Conservation (phyloP, 2,329 filamentous ascomycete genomes). For the Calonectria hawksworthii region DNA sequence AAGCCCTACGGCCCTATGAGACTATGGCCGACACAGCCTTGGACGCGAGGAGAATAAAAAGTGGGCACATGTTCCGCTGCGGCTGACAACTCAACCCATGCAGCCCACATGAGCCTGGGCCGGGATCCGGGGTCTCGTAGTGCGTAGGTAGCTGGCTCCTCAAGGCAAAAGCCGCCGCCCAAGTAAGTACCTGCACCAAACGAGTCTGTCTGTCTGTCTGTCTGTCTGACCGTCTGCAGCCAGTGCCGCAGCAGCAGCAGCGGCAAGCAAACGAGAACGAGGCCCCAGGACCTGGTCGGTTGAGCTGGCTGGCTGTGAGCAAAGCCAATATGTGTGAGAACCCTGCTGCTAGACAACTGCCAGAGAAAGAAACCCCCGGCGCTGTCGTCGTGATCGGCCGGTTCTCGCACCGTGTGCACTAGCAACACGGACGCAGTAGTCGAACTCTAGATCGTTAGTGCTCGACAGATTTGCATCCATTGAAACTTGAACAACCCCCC, state of each 20-base stretch:
- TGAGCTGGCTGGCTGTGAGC: background rate
- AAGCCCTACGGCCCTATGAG: conserved; percentile 28
- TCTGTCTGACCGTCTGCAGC: background rate
- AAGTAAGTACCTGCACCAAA: background rate
- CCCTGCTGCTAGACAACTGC: background rate
- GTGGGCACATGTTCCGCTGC: conserved; percentile 18
- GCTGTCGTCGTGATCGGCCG: background rate
- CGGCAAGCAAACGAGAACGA: no score
- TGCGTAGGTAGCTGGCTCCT: background rate
- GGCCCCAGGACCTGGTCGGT: no score
- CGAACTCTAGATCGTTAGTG: background rate
- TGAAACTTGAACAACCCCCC: conserved; percentile 2
- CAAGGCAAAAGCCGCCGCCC: background rate
- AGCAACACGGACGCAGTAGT: conserved; percentile 10
- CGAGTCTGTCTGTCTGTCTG: no score
- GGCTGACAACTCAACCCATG: conserved; percentile 24
- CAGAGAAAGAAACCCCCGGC: background rate
- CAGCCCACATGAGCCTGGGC: background rate
- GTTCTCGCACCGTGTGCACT: background rate
- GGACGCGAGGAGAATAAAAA: background rate
- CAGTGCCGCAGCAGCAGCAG: background rate
- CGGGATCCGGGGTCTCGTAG: background rate
- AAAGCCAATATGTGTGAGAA: background rate
- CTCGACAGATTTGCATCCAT: background rate
- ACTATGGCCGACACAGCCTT: conserved; percentile 10